A percentile compares a stretch with the other conserved stretches of the same genome.
These are phyloP conservation scores for Chimonanthus salicifolius DNA, from an alignment of 164 flowering plant species.

Conservation along the genomic window DNA sequence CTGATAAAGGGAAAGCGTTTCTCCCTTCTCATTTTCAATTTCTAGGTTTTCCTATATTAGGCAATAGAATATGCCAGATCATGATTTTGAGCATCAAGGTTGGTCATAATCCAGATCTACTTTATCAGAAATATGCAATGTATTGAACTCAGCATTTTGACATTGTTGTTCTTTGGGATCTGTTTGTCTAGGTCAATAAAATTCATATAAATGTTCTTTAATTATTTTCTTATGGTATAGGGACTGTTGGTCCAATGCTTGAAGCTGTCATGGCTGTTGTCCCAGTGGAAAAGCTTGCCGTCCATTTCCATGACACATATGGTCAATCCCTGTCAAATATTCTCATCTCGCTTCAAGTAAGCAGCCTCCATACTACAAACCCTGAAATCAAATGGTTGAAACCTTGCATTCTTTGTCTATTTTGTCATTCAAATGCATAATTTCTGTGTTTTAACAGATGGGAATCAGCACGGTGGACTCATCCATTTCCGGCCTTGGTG, in stretches of 20 bases:
- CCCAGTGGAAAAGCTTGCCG: slow-evolving; percentile 87
- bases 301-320: slow-evolving; percentile 99
- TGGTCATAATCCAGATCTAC: no score
- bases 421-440: not conserved
- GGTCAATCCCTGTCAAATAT: slow-evolving; percentile 97
- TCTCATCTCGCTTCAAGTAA: slow-evolving; percentile 82
- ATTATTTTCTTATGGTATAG: slow-evolving; percentile 28
- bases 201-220: no score
- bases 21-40: no score
- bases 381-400: not conserved
- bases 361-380: not conserved
- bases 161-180: no score
- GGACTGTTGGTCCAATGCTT: slow-evolving; percentile 90
- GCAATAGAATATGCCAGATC: no score
- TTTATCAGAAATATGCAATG: no score
- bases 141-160: no score
- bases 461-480: slow-evolving; percentile 86
- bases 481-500: slow-evolving; percentile 93
- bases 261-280: slow-evolving; percentile 90
- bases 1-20: no score
- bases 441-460: slow-evolving; percentile 50
- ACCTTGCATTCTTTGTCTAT: not conserved
- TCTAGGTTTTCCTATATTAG: not conserved
- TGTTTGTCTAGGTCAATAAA: no score
- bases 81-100: no score